A percentile compares a stretch with the other conserved stretches of the same genome.
Conservation (phyloP, 2,329 filamentous ascomycete genomes). For the Fusarium continuum region DNA sequence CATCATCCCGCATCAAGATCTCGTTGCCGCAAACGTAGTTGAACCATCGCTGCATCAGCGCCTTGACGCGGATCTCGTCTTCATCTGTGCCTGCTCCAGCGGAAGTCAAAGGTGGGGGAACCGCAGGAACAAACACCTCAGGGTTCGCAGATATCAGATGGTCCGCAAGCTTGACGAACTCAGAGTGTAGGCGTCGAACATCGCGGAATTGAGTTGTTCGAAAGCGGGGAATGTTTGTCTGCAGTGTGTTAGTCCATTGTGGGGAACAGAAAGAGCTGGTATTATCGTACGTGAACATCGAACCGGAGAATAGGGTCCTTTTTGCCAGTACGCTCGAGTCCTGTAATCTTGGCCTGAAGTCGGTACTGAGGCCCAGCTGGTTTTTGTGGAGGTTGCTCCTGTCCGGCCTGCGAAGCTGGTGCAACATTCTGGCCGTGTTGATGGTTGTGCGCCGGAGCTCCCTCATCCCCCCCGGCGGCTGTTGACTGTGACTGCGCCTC, state of each 20-base stretch:
- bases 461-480: slow-evolving; percentile 17
- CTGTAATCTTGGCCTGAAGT: slow-evolving; percentile 94
- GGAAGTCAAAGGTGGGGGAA: slow-evolving; percentile 92
- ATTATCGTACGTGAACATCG: slow-evolving; percentile 82
- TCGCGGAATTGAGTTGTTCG: slow-evolving; percentile 98
- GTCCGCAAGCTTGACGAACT: slow-evolving; percentile 95
- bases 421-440: slow-evolving; percentile 42
- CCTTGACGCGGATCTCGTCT: slow-evolving; percentile 89
- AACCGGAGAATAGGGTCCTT: slow-evolving; percentile 96
- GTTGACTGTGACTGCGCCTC: slow-evolving; percentile 33
- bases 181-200: slow-evolving; percentile 91
- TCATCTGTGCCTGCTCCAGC: slow-evolving; percentile 96
- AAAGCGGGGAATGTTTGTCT: slow-evolving; percentile 99
- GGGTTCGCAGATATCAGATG: slow-evolving; percentile 98
- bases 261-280: neutral
- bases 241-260: slow-evolving; percentile 37
- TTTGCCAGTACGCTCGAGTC: slow-evolving; percentile 89
- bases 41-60: slow-evolving; percentile 91
- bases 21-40: slow-evolving; percentile 94
- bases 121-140: slow-evolving; percentile 91
- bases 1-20: slow-evolving; percentile 91
- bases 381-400: slow-evolving; percentile 63
- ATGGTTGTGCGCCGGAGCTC: slow-evolving; percentile 36
- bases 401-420: slow-evolving; percentile 39
- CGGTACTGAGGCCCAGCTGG: slow-evolving; percentile 76